Percentiles rank a stretch among this genome's conserved stretches.
Evolutionary conservation across 257 asterid genomes (phyloP).

Genomic region (Nicotiana undulata): DNA sequence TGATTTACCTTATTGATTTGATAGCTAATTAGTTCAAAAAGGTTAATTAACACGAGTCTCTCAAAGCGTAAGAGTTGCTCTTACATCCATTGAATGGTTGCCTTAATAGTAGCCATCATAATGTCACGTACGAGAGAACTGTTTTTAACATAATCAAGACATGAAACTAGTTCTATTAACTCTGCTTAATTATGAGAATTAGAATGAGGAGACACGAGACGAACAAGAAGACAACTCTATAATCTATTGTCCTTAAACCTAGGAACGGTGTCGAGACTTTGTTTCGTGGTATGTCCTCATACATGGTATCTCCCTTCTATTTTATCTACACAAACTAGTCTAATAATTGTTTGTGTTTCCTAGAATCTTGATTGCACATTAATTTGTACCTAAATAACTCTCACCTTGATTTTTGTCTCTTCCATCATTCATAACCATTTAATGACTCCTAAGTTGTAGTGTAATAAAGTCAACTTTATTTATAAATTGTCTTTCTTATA

Average conservation of each 20-base stretch:
- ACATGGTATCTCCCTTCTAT: background rate
- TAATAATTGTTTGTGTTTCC: background rate
- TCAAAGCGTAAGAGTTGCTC: background rate
- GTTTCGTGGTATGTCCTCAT: conserved; percentile 4
- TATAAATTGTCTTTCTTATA: background rate
- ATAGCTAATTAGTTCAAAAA: background rate
- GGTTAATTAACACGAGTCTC: background rate
- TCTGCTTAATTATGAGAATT: background rate
- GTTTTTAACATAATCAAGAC: background rate
- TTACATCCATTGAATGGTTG: background rate
- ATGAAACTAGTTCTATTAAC: background rate
- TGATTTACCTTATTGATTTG: background rate
- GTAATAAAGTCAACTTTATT: background rate
- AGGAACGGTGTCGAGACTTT: background rate
- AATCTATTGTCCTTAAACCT: background rate
- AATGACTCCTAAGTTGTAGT: background rate
- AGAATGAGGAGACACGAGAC: background rate
- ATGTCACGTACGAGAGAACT: background rate
- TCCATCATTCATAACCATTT: background rate
- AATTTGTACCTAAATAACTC: background rate
- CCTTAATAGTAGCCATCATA: background rate
- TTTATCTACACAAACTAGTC: background rate
- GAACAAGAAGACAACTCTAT: conserved; percentile 3
- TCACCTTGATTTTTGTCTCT: conserved; percentile 5
- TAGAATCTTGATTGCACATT: conserved; percentile 4